phyloP scores from a whole-genome alignment of 2,329 filamentous ascomycete genomes.

The Epichloe coenophiala region DNA sequence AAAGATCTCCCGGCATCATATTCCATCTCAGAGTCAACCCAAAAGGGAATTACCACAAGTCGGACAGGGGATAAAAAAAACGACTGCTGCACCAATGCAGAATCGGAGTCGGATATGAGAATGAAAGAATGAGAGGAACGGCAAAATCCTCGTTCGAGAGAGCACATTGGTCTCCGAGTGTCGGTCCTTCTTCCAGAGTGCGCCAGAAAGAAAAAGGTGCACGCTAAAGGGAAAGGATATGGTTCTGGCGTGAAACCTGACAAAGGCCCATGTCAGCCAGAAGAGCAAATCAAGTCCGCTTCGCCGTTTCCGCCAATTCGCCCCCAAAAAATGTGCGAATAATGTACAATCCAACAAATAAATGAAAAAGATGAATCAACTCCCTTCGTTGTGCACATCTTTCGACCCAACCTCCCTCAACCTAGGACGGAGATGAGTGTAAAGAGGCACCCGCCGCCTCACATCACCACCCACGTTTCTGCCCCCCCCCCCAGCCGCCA shows the following conservation, averaged over 20 bases:
- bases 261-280: not conserved
- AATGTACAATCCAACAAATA: slow-evolving; percentile 29
- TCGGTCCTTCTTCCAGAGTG: not conserved
- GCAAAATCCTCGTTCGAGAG: not conserved
- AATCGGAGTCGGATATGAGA: not conserved
- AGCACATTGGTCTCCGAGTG: not conserved
- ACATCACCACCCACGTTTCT: not conserved
- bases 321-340: slow-evolving; percentile 21
- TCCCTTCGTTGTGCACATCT: not conserved
- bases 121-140: slow-evolving; percentile 1
- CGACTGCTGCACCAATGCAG: slow-evolving; percentile 11
- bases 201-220: not conserved
- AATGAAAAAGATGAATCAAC: slow-evolving; percentile 13
- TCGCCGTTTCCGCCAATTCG: slow-evolving; percentile 24
- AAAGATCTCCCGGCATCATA: not conserved
- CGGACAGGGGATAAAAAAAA: slow-evolving; percentile 5
- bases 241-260: not conserved
- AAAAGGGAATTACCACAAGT: slow-evolving; percentile 15
- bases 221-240: not conserved
- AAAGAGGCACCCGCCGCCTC: not conserved
- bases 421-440: slow-evolving; percentile 8
- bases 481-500: not conserved
- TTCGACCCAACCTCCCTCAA: slow-evolving; percentile 2
- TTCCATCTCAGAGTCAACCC: slow-evolving; percentile 14
- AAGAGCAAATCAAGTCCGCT: slow-evolving; percentile 18